phyloP scores from a whole-genome alignment of 1,284 basidiomycete species.

The Pseudozyma hubeiensis region DNA sequence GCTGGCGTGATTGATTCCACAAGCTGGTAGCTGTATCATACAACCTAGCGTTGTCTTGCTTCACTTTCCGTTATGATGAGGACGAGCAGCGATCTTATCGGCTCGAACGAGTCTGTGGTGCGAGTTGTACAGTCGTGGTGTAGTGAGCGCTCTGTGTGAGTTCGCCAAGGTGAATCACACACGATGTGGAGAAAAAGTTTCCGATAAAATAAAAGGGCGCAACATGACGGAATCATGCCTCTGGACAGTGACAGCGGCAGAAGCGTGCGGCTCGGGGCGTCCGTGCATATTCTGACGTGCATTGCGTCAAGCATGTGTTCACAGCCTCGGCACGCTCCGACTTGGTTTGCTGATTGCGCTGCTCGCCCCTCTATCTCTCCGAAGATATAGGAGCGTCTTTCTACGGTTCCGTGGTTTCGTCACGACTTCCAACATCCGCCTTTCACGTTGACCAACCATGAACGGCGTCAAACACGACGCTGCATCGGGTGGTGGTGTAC shows the following conservation, averaged over 20 bases:
- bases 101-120: not conserved
- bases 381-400: no score
- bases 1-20: conserved; percentile 8
- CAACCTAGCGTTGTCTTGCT: no score
- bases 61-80: no score
- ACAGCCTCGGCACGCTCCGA: no score
- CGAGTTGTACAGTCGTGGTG: no score
- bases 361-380: no score
- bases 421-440: not conserved
- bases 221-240: conserved; percentile 12
- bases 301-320: not conserved
- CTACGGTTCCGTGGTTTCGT: not conserved
- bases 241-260: no score
- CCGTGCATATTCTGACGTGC: conserved; percentile 11
- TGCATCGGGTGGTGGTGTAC: not conserved
- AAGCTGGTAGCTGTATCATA: no score
- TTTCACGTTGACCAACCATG: conserved; percentile 12
- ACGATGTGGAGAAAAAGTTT: conserved; percentile 3
- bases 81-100: no score
- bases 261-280: not conserved
- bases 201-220: not conserved
- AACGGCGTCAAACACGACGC: conserved; percentile 37
- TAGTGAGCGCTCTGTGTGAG: not conserved
- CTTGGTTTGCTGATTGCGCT: no score
- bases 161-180: not conserved